Evolutionary conservation across 768 basidiomycete species (phyloP).

Genomic region (Leccinum fibrillosum): DNA sequence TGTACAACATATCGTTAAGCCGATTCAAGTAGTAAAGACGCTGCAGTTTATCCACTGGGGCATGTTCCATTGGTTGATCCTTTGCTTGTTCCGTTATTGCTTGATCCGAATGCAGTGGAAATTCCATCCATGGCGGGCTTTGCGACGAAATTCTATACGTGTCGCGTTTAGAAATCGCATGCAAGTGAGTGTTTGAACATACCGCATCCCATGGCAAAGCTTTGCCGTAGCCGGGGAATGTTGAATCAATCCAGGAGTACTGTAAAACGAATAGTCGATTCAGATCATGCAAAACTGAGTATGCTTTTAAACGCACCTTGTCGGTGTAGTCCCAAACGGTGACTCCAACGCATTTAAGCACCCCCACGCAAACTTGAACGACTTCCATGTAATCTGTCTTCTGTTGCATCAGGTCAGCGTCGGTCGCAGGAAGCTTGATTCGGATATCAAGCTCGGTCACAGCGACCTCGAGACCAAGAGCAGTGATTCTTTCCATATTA

Average conservation of each 20-base stretch:
- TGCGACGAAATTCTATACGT: slow-evolving; percentile 7
- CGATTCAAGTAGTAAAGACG: background rate
- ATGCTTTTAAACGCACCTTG: slow-evolving; percentile 17
- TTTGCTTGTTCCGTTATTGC: too few relatives aligned
- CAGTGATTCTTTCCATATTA: slow-evolving; percentile 50
- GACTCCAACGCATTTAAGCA: slow-evolving; percentile 34
- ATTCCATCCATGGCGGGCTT: slow-evolving; percentile 17
- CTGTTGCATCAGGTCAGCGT: slow-evolving; percentile 49
- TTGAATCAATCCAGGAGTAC: slow-evolving; percentile 12
- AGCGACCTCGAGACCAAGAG: slow-evolving; percentile 63
- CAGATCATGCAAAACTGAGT: slow-evolving; percentile 11
- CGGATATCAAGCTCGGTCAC: slow-evolving; percentile 69
- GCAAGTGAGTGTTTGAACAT: background rate
- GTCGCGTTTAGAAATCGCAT: background rate
- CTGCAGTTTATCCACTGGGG: background rate
- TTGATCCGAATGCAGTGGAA: background rate
- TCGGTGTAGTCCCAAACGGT: slow-evolving; percentile 44
- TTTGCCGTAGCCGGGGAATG: slow-evolving; percentile 9
- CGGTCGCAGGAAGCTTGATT: slow-evolving; percentile 48
- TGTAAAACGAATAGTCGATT: background rate
- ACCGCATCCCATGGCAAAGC: slow-evolving; percentile 19
- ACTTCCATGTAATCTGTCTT: slow-evolving; percentile 53
- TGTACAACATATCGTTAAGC: slow-evolving; percentile 3
- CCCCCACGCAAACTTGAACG: slow-evolving; percentile 45
- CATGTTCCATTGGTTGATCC: background rate